Conservation (phyloP, 176 grass and related monocot genomes). For the Pharus latifolius region DNA sequence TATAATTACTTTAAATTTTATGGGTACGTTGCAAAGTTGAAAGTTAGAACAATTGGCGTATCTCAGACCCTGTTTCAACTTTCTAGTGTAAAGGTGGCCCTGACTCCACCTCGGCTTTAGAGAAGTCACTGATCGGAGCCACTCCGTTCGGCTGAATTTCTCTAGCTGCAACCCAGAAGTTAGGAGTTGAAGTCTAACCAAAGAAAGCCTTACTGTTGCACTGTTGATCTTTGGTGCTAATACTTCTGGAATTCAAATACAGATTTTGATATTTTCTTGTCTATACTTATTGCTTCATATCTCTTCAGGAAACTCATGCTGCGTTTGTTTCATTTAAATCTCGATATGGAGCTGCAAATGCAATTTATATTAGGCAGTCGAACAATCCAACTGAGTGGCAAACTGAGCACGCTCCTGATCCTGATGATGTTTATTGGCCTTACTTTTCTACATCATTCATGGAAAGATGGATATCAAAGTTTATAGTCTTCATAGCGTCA, state of each 20-base stretch:
- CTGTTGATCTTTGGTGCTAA: constrained; percentile 4
- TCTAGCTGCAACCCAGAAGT: too few species aligned
- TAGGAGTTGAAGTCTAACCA: too few species aligned
- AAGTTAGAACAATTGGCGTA: too few species aligned
- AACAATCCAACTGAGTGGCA: constrained; percentile 82
- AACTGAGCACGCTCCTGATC: constrained; percentile 79
- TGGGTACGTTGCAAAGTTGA: too few species aligned
- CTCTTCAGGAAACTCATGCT: constrained; percentile 58
- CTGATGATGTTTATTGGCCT: constrained; percentile 84
- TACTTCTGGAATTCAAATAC: not conserved
- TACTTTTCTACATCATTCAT: constrained; percentile 89
- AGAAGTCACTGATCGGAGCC: too few species aligned
- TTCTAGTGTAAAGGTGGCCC: too few species aligned
- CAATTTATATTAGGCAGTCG: constrained; percentile 64
- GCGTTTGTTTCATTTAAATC: constrained; percentile 91
- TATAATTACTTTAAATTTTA: too few species aligned
- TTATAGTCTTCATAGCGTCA: constrained; percentile 69
- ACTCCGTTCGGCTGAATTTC: too few species aligned
- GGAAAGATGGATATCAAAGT: constrained; percentile 89
- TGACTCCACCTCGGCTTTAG: too few species aligned
- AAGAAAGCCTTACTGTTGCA: not conserved
- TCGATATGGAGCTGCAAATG: constrained; percentile 61
- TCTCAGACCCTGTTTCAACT: too few species aligned
- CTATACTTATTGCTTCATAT: not conserved
- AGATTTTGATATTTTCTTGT: constrained; percentile 2